A percentile compares a stretch with the other conserved stretches of the same genome.
Conservation (phyloP, 2,329 filamentous ascomycete species). For the Macrophomina pseudophaseolina region DNA sequence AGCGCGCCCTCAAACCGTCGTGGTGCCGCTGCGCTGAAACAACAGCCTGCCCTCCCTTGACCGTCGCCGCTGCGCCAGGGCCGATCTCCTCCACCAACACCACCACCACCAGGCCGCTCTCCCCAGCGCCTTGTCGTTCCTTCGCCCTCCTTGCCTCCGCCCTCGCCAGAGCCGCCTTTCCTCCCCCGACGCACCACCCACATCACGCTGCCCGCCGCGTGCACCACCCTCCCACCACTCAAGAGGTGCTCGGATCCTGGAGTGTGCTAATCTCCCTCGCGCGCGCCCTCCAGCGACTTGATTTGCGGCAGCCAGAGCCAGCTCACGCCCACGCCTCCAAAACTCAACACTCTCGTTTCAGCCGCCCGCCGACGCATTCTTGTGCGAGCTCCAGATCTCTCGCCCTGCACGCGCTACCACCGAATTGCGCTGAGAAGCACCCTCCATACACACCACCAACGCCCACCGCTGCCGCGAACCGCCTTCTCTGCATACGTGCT, state of each 20-base stretch:
- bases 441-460: not conserved
- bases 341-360: constrained; percentile 24
- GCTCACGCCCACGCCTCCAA: constrained; percentile 19
- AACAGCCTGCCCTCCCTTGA: constrained; percentile 22
- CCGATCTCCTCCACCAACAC: constrained; percentile 23
- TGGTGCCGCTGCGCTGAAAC: constrained; percentile 26
- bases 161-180: constrained; percentile 17
- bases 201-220: constrained; percentile 21
- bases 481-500: not conserved
- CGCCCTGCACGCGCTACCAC: constrained; percentile 17
- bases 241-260: constrained; percentile 21
- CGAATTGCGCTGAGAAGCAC: constrained; percentile 5
- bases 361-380: constrained; percentile 24
- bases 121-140: constrained; percentile 20
- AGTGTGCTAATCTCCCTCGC: constrained; percentile 24
- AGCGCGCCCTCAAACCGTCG: constrained; percentile 26
- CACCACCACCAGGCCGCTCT: constrained; percentile 15
- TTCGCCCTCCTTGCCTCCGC: constrained; percentile 24
- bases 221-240: constrained; percentile 8
- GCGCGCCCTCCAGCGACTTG: constrained; percentile 25
- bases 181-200: constrained; percentile 13
- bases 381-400: constrained; percentile 21
- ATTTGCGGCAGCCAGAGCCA: constrained; percentile 22
- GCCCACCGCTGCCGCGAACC: not conserved
- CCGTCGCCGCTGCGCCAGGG: constrained; percentile 21